Percentiles rank a stretch among this genome's conserved stretches.
Evolutionary conservation across 2,329 filamentous ascomycete species (phyloP).

Genomic region (Cytospora mali): DNA sequence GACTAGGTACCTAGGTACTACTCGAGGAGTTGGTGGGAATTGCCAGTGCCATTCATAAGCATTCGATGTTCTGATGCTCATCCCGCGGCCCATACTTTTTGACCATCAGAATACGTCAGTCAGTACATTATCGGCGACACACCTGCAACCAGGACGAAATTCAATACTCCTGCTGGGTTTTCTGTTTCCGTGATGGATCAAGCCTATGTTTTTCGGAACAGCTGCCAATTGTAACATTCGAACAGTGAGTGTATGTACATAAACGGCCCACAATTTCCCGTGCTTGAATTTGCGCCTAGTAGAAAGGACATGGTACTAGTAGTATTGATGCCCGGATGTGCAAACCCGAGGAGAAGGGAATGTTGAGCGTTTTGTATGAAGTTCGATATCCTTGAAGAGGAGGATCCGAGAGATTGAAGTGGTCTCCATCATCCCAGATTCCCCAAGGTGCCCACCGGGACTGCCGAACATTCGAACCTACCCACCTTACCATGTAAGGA

Average conservation of each 20-base stretch:
- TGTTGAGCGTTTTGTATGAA: not conserved
- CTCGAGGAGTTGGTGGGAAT: too few species aligned
- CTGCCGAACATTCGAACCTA: slow-evolving; percentile 10
- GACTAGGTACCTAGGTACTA: too few species aligned
- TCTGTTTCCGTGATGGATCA: too few species aligned
- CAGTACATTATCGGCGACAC: too few species aligned
- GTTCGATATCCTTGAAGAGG: not conserved
- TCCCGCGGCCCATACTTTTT: not conserved
- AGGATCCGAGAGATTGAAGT: not conserved
- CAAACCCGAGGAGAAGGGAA: not conserved
- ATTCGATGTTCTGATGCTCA: too few species aligned
- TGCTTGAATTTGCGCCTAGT: not conserved
- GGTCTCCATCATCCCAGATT: not conserved
- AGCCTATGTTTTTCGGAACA: too few species aligned
- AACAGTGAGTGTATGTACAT: not conserved
- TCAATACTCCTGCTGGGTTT: not conserved
- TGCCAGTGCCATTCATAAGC: too few species aligned
- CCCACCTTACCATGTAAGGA: not conserved
- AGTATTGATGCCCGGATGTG: too few species aligned
- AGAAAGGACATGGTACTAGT: not conserved
- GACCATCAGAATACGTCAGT: too few species aligned
- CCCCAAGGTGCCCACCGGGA: not conserved
- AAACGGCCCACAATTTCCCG: not conserved
- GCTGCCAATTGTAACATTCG: not conserved
- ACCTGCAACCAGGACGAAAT: not conserved